phyloP scores from a whole-genome alignment of 768 basidiomycete species.

The Agrocybe pediades region DNA sequence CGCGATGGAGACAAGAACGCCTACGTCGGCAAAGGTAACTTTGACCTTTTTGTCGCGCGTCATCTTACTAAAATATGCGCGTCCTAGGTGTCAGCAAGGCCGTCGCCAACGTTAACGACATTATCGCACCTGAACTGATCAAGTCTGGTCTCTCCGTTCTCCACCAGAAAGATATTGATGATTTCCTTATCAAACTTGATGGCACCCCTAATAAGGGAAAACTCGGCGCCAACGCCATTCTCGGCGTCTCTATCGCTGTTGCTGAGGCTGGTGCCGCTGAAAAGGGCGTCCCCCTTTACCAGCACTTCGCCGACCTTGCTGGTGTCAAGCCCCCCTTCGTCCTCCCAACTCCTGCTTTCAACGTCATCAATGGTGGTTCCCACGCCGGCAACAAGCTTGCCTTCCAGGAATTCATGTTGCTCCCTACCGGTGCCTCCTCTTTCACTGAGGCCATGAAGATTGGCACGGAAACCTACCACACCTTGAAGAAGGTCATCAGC shows the following conservation, averaged over 20 bases:
- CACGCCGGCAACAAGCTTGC: conserved; percentile 99
- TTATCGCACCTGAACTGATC: conserved; percentile 89
- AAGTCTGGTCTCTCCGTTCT: conserved; percentile 82
- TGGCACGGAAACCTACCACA: conserved; percentile 97
- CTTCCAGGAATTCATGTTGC: conserved; percentile 99
- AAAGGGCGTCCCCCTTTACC: conserved; percentile 94
- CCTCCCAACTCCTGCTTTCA: conserved; percentile 92
- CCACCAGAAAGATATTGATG: conserved; percentile 93
- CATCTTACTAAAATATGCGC: conserved; percentile 11
- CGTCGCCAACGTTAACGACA: conserved; percentile 89
- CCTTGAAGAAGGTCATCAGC: conserved; percentile 98
- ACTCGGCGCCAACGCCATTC: conserved; percentile 98
- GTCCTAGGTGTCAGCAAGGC: conserved; percentile 87
- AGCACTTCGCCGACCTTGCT: conserved; percentile 94
- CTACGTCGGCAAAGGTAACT: conserved; percentile 93
- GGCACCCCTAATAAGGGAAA: conserved; percentile 99
- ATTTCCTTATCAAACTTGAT: conserved; percentile 97
- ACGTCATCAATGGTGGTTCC: conserved; percentile 99
- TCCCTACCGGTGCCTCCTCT: conserved; percentile 87
- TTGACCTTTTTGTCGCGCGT: not conserved
- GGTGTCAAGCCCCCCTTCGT: conserved; percentile 94
- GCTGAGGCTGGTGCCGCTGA: conserved; percentile 92
- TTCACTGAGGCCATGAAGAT: conserved; percentile 99
- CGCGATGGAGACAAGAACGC: conserved; percentile 92
- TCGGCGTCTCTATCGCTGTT: conserved; percentile 96